Evolutionary conservation across 164 flowering plant genomes (phyloP), one percentile per base, ranked within the genome.

Genomic region (Umbilicus rupestris): DNA sequence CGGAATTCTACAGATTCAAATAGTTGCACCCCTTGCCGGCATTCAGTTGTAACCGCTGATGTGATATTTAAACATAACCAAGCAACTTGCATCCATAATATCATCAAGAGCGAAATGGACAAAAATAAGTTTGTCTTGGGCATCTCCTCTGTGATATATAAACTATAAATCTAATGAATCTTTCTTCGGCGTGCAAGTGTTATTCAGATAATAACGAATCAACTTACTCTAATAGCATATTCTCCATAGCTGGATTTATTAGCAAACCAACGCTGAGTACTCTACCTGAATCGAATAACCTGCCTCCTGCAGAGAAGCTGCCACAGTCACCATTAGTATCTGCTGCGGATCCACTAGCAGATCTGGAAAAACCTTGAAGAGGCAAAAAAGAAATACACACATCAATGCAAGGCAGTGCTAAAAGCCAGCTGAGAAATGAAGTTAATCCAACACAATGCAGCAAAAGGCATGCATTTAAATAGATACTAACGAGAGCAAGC

Each of bases 261-360:
- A 12, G 33, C 29, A 28, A 55, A 28, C 29, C 19, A 28, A 28
- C 33, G 30, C 39, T 45, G 57, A 63, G 17, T 28, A 8, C 20
- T 70, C 62, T 79, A 92, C 96, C 97, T 92, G 78, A 78, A 95
- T 75, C 46, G 72, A 72, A 71, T 95, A 95, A 0, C 99, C 99
- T 46, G 90, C 80, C 78, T 84, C 87, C 65, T 60, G 79, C 82
- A 95, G 80, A 26, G 96, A 86, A 70, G 77, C 77, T 49, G 87
- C 88, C 70, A 95, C 75, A 63, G 89, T 88, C 41, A 74, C 84
- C 97, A 92, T 90, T 74, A 80, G 58, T 76, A 95, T 69, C 67
- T 95, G 96, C 47, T 78, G 79, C 35, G 86, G 80, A 78, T 86
- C 94, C 73, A 80, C 78, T 59, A 78, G 74, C 49, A 90, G 80